Evolutionary conservation across 2,329 filamentous ascomycete genomes (phyloP).

Genomic region (Trichoderma aggressivum): DNA sequence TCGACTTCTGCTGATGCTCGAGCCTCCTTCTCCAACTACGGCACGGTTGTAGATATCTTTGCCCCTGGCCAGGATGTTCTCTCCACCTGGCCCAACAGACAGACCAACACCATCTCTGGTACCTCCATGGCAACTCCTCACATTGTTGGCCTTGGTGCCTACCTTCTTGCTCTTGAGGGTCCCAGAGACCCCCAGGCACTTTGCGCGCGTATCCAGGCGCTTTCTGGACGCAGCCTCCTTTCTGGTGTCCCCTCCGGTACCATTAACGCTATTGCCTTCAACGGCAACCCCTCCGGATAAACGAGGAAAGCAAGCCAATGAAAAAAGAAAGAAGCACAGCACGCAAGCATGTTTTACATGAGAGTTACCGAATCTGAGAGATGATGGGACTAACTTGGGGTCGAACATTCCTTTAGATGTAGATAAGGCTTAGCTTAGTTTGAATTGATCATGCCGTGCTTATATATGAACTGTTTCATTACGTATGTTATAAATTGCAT

Average conservation of each 20-base stretch:
- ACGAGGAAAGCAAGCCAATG: background rate
- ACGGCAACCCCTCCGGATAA: constrained; percentile 33
- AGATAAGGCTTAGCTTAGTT: background rate
- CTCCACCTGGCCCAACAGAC: constrained; percentile 46
- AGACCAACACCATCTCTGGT: constrained; percentile 38
- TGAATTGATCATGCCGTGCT: background rate
- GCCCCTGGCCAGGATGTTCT: constrained; percentile 48
- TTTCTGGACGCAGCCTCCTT: constrained; percentile 37
- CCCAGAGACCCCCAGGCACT: constrained; percentile 26
- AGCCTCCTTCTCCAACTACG: constrained; percentile 53
- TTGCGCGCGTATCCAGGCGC: constrained; percentile 26
- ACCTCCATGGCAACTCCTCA: constrained; percentile 46
- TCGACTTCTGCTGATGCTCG: constrained; percentile 39
- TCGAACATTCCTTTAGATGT: background rate
- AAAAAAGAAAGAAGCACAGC: background rate
- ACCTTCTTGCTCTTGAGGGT: constrained; percentile 42
- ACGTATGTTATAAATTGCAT: background rate
- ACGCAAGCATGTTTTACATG: background rate
- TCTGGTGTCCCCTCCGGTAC: constrained; percentile 32
- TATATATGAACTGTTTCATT: background rate
- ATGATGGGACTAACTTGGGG: background rate
- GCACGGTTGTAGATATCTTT: constrained; percentile 47
- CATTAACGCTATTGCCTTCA: constrained; percentile 44
- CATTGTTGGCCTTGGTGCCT: constrained; percentile 41
- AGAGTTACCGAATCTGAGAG: background rate